Base-by-base conservation (phyloP, 2,329 filamentous ascomycete species). In the Ophiobolus disseminans region DNA sequence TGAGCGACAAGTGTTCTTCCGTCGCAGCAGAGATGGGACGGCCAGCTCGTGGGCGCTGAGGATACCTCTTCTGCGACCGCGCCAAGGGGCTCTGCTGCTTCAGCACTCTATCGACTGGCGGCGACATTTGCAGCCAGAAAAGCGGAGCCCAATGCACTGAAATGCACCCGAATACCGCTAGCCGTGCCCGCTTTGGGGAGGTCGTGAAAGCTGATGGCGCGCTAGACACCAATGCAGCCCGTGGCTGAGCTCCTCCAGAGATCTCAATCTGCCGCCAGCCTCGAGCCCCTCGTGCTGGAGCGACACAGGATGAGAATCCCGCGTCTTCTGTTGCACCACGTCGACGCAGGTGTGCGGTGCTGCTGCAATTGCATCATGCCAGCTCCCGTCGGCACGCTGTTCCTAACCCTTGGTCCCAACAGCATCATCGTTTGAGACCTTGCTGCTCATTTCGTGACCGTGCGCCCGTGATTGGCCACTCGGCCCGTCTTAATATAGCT, bases 401-500 rank as follows among this genome's bases (percentile, higher is more conserved):
- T 14, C 30, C 30, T 32, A 32, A n/a, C 22, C 26, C 53, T 50
- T 28, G 39, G 50, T 50, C 45, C 48, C 43, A 51, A 48, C 48
- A 45, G 22, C 48, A 58, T 53, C 52, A 53, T 25, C 28, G 37
- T 39, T 31, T 42, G 32, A 14, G 23, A 7, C 38, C 48, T 22
- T 49, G 46, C 47, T 50, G 31, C 47, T 34, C 40, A 44, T 42
- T 25, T 35, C 25, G 19, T 34, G 52, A 35, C 48, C 47, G 55
- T 45, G 48, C 54, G 31, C 49, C n/a, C 37, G 37, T 55, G 50
- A 62, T 65, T 60, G 57, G 53, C 45, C 40, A 14, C n/a, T 19
- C 55, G 43, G 60, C 60, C 55, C 52, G 60, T 60, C 62, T 63
- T 55, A 50, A 65, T 63, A 60, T 57, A 64, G 60, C 39, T 30